A percentile compares a stretch with the other conserved stretches of the same genome.
Evolutionary conservation across 208 protist species (phyloP).

Genomic region (Leishmania guyanensis): DNA sequence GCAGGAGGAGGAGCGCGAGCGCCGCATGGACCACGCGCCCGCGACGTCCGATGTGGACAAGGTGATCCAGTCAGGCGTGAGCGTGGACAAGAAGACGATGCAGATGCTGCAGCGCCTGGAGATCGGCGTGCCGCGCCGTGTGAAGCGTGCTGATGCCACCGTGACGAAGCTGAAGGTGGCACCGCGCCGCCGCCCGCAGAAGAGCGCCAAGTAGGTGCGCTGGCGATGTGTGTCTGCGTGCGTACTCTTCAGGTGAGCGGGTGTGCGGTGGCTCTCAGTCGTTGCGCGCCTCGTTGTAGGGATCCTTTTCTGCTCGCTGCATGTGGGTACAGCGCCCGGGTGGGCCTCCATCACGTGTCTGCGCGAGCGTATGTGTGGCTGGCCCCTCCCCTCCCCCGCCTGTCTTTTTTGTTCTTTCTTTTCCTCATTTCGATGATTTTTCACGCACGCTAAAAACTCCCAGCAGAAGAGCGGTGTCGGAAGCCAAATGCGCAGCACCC

Average conservation of each 20-base stretch:
- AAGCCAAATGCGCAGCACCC: neutral
- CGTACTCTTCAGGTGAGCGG: neutral
- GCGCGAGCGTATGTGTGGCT: neutral
- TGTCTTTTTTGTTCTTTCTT: neutral
- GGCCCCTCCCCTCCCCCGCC: neutral
- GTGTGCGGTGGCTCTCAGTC: no score
- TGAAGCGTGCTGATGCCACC: constrained; percentile 39
- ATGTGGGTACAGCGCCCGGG: neutral
- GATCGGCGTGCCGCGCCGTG: constrained; percentile 85
- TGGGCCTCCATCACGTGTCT: no score
- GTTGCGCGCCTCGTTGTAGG: neutral
- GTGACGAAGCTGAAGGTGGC: constrained; percentile 99
- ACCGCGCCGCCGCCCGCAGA: constrained; percentile 97
- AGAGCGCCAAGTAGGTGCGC: constrained; percentile 79
- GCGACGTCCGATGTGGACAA: constrained; percentile 90
- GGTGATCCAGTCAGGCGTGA: constrained; percentile 84
- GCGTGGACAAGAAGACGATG: constrained; percentile 88
- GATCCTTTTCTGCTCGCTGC: neutral
- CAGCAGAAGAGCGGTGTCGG: neutral
- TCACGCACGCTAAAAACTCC: neutral
- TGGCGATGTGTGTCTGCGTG: neutral
- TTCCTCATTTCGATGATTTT: neutral
- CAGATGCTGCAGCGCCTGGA: constrained; percentile 88
- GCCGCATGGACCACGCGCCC: constrained; percentile 99
- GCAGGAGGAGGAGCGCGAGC: constrained; percentile 99